Percentiles rank a stretch among this genome's conserved stretches.
phyloP scores from a whole-genome alignment of 805 yeast species.

The Wickerhamomyces bovis region DNA sequence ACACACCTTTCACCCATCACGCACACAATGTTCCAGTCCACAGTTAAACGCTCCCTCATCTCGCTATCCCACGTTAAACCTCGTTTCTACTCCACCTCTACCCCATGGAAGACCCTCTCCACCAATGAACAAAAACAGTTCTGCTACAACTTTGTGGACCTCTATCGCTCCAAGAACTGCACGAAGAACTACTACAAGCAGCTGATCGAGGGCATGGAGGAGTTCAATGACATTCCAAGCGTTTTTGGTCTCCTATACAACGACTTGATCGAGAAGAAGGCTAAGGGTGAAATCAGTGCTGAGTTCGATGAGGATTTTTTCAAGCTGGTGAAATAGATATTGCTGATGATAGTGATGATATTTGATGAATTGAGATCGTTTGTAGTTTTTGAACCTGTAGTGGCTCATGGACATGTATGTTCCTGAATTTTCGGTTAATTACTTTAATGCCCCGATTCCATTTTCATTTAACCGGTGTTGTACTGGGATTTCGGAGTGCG shows the following conservation, averaged over 20 bases:
- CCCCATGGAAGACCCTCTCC: conserved; percentile 24
- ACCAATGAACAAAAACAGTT: conserved; percentile 24
- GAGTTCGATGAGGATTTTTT: conserved; percentile 24
- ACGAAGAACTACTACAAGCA: conserved; percentile 31
- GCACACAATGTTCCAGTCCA: not conserved
- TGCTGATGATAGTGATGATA: not conserved
- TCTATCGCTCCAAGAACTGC: conserved; percentile 28
- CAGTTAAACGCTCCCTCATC: not conserved
- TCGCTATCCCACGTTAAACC: not conserved
- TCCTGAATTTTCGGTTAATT: not conserved
- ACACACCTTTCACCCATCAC: not conserved
- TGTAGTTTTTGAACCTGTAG: too few species aligned
- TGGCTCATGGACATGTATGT: too few species aligned
- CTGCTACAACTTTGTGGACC: conserved; percentile 23
- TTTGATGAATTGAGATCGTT: too few species aligned
- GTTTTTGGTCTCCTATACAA: conserved; percentile 34
- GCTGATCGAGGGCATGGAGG: conserved; percentile 32
- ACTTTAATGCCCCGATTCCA: not conserved
- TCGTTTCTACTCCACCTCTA: not conserved
- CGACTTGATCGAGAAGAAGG: conserved; percentile 24
- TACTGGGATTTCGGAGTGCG: too few species aligned
- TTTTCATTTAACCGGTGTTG: not conserved
- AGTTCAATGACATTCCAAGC: conserved; percentile 30
- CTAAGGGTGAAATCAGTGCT: conserved; percentile 12
- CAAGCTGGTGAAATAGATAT: conserved; percentile 3